Conservation (phyloP, 2,329 filamentous ascomycete genomes). For the Trichoderma sp. region DNA sequence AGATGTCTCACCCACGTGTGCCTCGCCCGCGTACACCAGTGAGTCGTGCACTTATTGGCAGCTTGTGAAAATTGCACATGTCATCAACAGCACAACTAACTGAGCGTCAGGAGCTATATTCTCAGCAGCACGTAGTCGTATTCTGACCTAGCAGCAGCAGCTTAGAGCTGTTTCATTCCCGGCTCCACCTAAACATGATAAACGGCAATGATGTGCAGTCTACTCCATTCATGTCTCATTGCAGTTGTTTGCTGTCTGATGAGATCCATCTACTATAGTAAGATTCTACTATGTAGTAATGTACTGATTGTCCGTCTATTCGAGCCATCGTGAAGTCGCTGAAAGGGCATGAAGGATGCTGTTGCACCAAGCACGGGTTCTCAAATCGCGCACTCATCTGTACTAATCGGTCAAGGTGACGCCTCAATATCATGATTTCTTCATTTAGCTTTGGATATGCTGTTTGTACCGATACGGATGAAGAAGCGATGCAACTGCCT, state of each 20-base stretch:
- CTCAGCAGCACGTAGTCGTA: not conserved
- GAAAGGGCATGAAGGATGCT: not conserved
- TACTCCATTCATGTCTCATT: not conserved
- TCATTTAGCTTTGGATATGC: not conserved
- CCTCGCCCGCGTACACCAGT: not conserved
- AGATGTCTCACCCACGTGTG: not conserved
- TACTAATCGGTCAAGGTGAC: not conserved
- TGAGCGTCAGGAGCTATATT: not conserved
- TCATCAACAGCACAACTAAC: not conserved
- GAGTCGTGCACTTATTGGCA: not conserved
- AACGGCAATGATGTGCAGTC: not conserved
- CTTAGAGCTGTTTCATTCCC: not conserved
- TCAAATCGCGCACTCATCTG: not conserved
- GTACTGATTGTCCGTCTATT: not conserved
- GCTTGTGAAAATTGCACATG: not conserved
- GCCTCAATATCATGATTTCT: not conserved
- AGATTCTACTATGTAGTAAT: not conserved
- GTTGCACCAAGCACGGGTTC: not conserved
- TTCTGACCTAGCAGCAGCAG: not conserved
- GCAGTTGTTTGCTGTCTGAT: not conserved
- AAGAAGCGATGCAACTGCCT: not conserved
- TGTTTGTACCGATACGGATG: not conserved
- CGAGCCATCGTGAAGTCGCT: not conserved
- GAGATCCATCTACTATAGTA: not conserved
- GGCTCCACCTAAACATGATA: not conserved